Conservation (phyloP, 2,329 filamentous ascomycete species). For the Aureobasidium sp. region DNA sequence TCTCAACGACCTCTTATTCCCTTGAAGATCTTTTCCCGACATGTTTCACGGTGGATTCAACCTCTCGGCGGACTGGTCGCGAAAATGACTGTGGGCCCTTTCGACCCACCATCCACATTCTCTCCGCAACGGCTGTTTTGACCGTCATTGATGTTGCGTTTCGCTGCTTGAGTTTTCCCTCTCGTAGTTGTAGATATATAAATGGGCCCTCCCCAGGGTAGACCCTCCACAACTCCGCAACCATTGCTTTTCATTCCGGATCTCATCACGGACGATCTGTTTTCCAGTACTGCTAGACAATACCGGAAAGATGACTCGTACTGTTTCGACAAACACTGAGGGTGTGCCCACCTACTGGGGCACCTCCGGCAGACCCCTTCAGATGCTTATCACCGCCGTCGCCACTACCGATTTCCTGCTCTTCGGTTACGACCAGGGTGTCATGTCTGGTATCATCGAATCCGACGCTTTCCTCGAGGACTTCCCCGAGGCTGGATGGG, state of each 20-base stretch:
- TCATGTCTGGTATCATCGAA: slow-evolving; percentile 37
- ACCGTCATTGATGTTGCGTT: slow-evolving; percentile 10
- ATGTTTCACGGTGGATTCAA: slow-evolving; percentile 12
- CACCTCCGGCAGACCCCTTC: slow-evolving; percentile 51
- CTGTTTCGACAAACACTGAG: slow-evolving; percentile 16
- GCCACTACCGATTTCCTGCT: slow-evolving; percentile 56
- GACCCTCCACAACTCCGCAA: slow-evolving; percentile 13
- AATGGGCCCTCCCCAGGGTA: neutral
- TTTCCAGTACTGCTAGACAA: slow-evolving; percentile 12
- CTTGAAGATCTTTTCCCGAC: slow-evolving; percentile 6
- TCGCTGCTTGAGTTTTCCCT: neutral
- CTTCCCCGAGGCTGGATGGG: slow-evolving; percentile 34
- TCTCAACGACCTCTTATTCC: slow-evolving; percentile 12
- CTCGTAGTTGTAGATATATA: slow-evolving; percentile 7
- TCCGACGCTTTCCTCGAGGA: slow-evolving; percentile 28
- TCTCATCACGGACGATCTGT: slow-evolving; percentile 1
- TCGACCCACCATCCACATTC: slow-evolving; percentile 10
- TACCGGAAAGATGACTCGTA: slow-evolving; percentile 8
- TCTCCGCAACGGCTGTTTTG: slow-evolving; percentile 14
- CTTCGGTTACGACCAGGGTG: slow-evolving; percentile 23
- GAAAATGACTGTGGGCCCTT: slow-evolving; percentile 7
- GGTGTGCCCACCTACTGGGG: slow-evolving; percentile 47
- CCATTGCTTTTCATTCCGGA: neutral
- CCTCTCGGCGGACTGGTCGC: slow-evolving; percentile 4
- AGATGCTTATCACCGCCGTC: slow-evolving; percentile 53